These are phyloP conservation scores for Aspergillus sojae DNA, from an alignment of 2,329 filamentous ascomycete species.

Conservation along the genomic window DNA sequence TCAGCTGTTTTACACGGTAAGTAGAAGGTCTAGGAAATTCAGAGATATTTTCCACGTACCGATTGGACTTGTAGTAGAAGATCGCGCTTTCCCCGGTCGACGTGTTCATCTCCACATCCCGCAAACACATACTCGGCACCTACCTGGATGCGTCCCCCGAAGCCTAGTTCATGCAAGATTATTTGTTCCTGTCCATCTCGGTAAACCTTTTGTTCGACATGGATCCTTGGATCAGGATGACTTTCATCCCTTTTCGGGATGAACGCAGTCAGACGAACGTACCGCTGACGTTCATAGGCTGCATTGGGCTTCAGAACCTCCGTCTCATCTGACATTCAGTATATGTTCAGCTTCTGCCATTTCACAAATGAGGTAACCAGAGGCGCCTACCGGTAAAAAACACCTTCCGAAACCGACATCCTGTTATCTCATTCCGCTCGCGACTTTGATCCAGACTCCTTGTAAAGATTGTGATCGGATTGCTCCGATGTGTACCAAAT, in stretches of 20 bases:
- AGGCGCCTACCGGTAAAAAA: conserved; percentile 16
- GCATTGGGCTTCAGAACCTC: conserved; percentile 9
- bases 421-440: conserved; percentile 18
- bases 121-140: conserved; percentile 20
- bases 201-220: conserved; percentile 21
- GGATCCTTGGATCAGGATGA: conserved; percentile 15
- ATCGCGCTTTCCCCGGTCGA: conserved; percentile 13
- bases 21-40: background rate
- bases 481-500: background rate
- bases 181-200: conserved; percentile 11
- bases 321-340: conserved; percentile 5
- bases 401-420: conserved; percentile 20
- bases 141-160: conserved; percentile 15
- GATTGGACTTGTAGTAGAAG: conserved; percentile 17
- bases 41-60: conserved; percentile 8
- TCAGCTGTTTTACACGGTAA: conserved; percentile 6
- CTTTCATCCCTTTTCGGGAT: conserved; percentile 11
- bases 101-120: conserved; percentile 19
- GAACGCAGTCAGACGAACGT: conserved; percentile 12
- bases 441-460: conserved; percentile 13
- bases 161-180: conserved; percentile 18
- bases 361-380: background rate
- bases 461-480: conserved; percentile 21
- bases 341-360: background rate
- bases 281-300: background rate